A percentile compares a stretch with the other conserved stretches of the same genome.
phyloP scores from a whole-genome alignment of 176 grass and related monocot species.

The Chloris gayana region DNA sequence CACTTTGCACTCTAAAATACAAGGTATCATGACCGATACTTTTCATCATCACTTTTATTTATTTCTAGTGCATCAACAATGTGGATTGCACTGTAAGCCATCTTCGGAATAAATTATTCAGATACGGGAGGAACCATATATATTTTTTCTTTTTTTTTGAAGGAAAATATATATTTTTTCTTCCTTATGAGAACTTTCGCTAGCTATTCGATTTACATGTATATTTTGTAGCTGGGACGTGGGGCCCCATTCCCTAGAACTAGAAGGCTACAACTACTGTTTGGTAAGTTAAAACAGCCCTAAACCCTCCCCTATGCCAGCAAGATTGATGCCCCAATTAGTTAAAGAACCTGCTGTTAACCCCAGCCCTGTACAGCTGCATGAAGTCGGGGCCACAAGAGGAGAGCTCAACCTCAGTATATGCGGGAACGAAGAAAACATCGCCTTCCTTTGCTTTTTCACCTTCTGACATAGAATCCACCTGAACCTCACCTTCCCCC shows the following conservation, averaged over 20 bases:
- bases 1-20: background rate
- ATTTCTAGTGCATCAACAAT: slow-evolving; percentile 11
- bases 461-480: slow-evolving; percentile 21
- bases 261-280: background rate
- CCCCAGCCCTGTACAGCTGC: slow-evolving; percentile 74
- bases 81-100: slow-evolving; percentile 13
- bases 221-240: slow-evolving; percentile 30
- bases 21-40: background rate
- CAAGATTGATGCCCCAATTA: slow-evolving; percentile 31
- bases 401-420: slow-evolving; percentile 60
- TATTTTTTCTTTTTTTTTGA: slow-evolving; percentile 27
- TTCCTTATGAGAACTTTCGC: background rate
- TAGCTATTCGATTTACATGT: slow-evolving; percentile 31
- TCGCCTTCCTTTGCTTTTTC: slow-evolving; percentile 63
- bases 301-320: background rate
- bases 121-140: slow-evolving; percentile 14
- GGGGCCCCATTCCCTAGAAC: too few species aligned
- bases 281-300: background rate
- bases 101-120: slow-evolving; percentile 17
- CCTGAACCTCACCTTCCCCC: slow-evolving; percentile 54
- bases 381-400: slow-evolving; percentile 35
- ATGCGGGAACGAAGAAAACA: slow-evolving; percentile 68
- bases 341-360: slow-evolving; percentile 76
- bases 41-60: background rate
- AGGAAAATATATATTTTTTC: too few species aligned